These are phyloP conservation scores for Crithidia thermophila DNA, from an alignment of 208 protist genomes.

Conservation along the genomic window DNA sequence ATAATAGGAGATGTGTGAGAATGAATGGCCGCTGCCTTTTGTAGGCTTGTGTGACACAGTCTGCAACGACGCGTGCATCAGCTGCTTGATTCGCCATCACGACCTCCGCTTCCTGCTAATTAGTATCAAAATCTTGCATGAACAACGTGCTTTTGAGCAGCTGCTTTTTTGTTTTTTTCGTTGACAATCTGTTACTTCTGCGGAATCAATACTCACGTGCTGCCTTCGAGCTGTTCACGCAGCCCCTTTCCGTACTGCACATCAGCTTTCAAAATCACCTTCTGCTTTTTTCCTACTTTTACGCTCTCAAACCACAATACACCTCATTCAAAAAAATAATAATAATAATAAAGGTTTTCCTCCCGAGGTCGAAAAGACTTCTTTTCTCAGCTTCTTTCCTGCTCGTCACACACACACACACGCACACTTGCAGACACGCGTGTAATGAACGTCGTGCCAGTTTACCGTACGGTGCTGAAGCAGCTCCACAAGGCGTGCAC, in stretches of 20 bases:
- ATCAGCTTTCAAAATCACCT: no score
- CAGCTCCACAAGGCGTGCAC: conserved; percentile 43
- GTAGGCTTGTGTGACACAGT: no score
- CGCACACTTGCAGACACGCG: neutral
- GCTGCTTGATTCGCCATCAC: no score
- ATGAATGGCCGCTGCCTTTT: no score
- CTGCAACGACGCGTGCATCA: no score
- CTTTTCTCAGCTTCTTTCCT: neutral
- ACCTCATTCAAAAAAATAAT: neutral
- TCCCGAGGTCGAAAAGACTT: neutral
- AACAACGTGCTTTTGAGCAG: no score
- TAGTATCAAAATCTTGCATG: no score
- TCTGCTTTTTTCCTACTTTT: no score
- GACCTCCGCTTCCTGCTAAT: no score
- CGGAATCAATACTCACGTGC: neutral
- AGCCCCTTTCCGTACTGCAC: neutral
- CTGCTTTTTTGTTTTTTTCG: neutral
- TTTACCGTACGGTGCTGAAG: conserved; percentile 72
- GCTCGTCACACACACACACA: neutral
- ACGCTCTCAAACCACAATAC: no score
- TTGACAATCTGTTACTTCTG: neutral
- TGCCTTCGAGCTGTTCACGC: neutral
- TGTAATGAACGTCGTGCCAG: conserved; percentile 49
- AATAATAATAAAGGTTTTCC: neutral
- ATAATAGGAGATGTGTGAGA: no score